Evolutionary conservation across 257 asterid species (phyloP).

Genomic region (Forsythia suspensa): DNA sequence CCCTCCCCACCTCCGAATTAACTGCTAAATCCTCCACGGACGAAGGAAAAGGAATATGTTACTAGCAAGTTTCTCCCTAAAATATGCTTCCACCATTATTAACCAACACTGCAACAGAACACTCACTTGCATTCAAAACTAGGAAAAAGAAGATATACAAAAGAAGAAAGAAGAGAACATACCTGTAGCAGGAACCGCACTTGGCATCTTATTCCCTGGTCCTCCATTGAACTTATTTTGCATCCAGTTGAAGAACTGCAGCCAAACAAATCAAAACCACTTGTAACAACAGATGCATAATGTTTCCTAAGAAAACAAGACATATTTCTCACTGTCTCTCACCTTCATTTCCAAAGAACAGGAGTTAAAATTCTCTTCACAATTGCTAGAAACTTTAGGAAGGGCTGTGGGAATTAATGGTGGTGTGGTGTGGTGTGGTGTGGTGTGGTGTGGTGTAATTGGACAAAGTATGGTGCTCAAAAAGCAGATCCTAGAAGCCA

Average conservation of each 20-base stretch:
- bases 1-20: neutral
- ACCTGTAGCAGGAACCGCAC: constrained; percentile 32
- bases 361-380: constrained; percentile 11
- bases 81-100: neutral
- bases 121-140: neutral
- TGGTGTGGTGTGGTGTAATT: neutral
- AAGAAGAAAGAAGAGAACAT: constrained; percentile 11
- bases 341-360: constrained; percentile 54
- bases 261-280: neutral
- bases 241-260: constrained; percentile 68
- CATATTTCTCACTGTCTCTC: constrained; percentile 5
- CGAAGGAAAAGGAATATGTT: neutral
- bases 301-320: neutral
- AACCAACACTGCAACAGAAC: neutral
- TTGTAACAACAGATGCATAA: neutral
- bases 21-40: neutral
- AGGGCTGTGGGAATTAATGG: neutral
- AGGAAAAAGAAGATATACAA: no score
- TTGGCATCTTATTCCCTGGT: constrained; percentile 23
- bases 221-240: constrained; percentile 57
- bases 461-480: constrained; percentile 7
- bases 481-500: constrained; percentile 63
- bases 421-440: neutral
- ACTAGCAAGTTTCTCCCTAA: neutral
- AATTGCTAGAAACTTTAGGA: neutral